Evolutionary conservation across 1,284 basidiomycete genomes (phyloP).

Genomic region (Melampsora americana): DNA sequence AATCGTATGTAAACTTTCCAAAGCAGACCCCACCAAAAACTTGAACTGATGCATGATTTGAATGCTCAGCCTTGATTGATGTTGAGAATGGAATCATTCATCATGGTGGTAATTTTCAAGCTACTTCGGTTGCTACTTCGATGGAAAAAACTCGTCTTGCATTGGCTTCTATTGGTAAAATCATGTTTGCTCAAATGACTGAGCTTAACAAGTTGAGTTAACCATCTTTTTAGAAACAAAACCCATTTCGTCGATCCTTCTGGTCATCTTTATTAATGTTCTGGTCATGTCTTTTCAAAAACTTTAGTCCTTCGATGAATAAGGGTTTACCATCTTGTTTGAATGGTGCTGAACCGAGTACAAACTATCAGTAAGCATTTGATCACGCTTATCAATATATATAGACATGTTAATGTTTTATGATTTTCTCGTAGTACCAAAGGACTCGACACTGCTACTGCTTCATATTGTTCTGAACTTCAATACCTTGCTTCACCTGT

Average conservation of each 20-base stretch:
- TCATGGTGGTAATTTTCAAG: constrained; percentile 83
- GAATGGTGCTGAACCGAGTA: constrained; percentile 66
- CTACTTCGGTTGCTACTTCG: constrained; percentile 76
- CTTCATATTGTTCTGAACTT: constrained; percentile 74
- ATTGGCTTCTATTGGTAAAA: constrained; percentile 74
- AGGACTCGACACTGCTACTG: constrained; percentile 77
- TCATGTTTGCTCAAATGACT: constrained; percentile 76
- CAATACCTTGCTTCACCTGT: constrained; percentile 80
- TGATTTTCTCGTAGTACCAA: constrained; percentile 57
- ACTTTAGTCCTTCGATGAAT: constrained; percentile 66
- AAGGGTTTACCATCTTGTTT: constrained; percentile 74
- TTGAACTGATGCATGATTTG: background rate
- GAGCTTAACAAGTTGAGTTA: constrained; percentile 65
- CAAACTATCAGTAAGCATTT: constrained; percentile 23
- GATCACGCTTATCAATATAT: no score
- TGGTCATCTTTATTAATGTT: background rate
- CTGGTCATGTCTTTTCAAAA: background rate
- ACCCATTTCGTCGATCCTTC: background rate
- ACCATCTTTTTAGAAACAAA: background rate
- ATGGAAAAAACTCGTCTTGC: constrained; percentile 83
- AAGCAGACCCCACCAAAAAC: constrained; percentile 15
- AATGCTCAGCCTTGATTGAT: constrained; percentile 71
- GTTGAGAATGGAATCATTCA: constrained; percentile 66
- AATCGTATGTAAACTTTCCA: constrained; percentile 56
- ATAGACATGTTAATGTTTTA: background rate